These are phyloP conservation scores for Excoecaria agallocha DNA, from an alignment of 345 rosid species.

Conservation along the genomic window DNA sequence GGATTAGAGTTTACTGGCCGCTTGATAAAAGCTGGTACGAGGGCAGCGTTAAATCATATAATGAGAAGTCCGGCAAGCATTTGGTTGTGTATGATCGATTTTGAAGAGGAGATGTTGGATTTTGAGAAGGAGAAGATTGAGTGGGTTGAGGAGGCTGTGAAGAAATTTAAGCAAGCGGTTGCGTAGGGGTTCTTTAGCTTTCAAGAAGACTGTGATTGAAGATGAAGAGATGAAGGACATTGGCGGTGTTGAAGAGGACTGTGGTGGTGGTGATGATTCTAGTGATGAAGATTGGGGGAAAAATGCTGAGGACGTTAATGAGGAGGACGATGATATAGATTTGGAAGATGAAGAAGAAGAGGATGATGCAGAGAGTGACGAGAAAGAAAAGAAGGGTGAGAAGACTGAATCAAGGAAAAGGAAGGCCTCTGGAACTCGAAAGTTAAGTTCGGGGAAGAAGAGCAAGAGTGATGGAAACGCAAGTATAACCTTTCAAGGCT, in stretches of 20 bases:
- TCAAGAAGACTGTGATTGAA: constrained; percentile 50
- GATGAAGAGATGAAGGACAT: constrained; percentile 39
- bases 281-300: constrained; percentile 81
- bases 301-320: constrained; percentile 41
- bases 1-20: constrained; percentile 89
- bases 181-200: constrained; percentile 48
- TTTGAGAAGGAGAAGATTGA: constrained; percentile 81
- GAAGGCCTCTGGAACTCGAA: constrained; percentile 40
- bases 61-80: constrained; percentile 58
- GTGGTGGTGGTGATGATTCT: constrained; percentile 38
- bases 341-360: constrained; percentile 57
- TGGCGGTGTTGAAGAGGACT: constrained; percentile 27
- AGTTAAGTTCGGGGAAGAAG: constrained; percentile 49
- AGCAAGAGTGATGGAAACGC: constrained; percentile 28
- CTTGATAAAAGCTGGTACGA: constrained; percentile 86
- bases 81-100: constrained; percentile 71
- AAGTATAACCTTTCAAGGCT: constrained; percentile 30
- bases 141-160: constrained; percentile 53
- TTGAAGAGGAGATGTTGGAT: constrained; percentile 83
- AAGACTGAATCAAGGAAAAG: constrained; percentile 41
- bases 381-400: constrained; percentile 20
- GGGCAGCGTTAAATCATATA: constrained; percentile 53
- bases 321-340: constrained; percentile 52
- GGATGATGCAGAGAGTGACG: constrained; percentile 32
- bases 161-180: constrained; percentile 59